These are phyloP conservation scores for Calonectria multiphialidica DNA, from an alignment of 2,329 filamentous ascomycete genomes.

Conservation along the genomic window DNA sequence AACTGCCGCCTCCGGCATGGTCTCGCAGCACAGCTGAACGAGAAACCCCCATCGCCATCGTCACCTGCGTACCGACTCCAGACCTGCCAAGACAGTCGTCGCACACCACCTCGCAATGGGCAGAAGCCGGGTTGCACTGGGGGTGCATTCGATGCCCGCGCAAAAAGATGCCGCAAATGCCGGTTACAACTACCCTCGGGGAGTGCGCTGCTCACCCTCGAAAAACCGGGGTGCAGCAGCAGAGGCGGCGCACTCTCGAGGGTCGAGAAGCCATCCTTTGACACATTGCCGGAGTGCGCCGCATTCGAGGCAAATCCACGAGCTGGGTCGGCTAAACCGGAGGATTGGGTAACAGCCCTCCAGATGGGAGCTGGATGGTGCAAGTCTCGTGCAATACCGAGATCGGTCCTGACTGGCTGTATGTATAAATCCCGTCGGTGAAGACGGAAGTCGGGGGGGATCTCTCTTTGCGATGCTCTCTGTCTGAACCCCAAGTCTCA, in stretches of 20 bases:
- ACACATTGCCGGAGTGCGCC: slow-evolving; percentile 1
- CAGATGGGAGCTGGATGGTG: background rate
- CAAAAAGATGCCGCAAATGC: background rate
- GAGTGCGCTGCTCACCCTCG: background rate
- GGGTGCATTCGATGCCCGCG: background rate
- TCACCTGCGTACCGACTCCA: background rate
- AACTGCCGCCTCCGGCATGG: background rate
- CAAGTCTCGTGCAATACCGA: background rate
- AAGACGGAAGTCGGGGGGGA: background rate
- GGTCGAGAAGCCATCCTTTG: slow-evolving; percentile 4
- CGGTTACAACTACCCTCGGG: background rate
- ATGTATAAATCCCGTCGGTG: slow-evolving; percentile 7
- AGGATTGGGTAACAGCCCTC: background rate
- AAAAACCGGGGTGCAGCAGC: slow-evolving; percentile 1
- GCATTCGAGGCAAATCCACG: background rate
- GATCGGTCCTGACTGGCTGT: background rate
- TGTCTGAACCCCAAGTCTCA: background rate
- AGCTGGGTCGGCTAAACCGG: slow-evolving; percentile 1
- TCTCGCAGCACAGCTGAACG: background rate
- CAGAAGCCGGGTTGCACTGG: background rate
- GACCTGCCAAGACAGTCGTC: background rate
- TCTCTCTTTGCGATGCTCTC: background rate
- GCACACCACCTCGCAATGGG: background rate
- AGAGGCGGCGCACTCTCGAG: background rate
- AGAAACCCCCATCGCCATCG: background rate